These are phyloP conservation scores for Starmerella potacharoeniae DNA, from an alignment of 805 yeast species.

Conservation along the genomic window DNA sequence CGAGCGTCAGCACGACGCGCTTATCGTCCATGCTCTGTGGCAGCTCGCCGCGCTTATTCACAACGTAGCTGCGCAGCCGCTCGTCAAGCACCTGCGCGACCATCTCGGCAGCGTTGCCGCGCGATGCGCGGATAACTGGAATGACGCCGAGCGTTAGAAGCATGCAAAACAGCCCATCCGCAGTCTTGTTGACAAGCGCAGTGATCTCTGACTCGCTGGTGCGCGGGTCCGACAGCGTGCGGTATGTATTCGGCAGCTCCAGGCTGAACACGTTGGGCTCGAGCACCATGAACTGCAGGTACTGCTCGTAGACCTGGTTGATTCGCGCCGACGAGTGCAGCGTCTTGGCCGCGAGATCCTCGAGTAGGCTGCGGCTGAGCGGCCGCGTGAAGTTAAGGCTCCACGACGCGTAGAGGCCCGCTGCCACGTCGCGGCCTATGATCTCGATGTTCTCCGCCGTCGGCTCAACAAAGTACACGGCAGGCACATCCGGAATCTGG, in stretches of 20 bases:
- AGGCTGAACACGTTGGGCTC: slow-evolving; percentile 84
- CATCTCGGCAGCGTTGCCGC: slow-evolving; percentile 91
- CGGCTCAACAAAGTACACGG: slow-evolving; percentile 82
- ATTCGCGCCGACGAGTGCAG: slow-evolving; percentile 54
- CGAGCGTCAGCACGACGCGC: slow-evolving; percentile 63
- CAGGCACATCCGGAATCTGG: slow-evolving; percentile 91
- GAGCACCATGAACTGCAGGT: slow-evolving; percentile 79
- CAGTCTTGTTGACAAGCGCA: slow-evolving; percentile 52
- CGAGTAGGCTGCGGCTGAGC: slow-evolving; percentile 65
- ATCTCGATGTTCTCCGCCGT: slow-evolving; percentile 59
- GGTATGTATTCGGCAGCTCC: slow-evolving; percentile 55
- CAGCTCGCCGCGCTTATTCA: slow-evolving; percentile 47
- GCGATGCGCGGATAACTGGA: slow-evolving; percentile 83
- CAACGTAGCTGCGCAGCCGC: slow-evolving; percentile 72
- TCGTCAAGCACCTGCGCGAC: slow-evolving; percentile 80
- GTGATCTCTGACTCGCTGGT: slow-evolving; percentile 70
- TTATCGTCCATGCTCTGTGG: slow-evolving; percentile 17
- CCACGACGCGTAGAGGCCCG: slow-evolving; percentile 64
- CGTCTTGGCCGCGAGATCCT: slow-evolving; percentile 78
- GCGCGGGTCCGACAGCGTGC: slow-evolving; percentile 54
- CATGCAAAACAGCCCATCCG: slow-evolving; percentile 69
- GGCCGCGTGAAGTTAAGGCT: slow-evolving; percentile 82
- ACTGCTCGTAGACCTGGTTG: slow-evolving; percentile 88
- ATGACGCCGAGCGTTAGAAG: slow-evolving; percentile 66
- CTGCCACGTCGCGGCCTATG: slow-evolving; percentile 61